phyloP scores from a whole-genome alignment of 2,329 filamentous ascomycete species.

The Neocatenulostroma microsporum region DNA sequence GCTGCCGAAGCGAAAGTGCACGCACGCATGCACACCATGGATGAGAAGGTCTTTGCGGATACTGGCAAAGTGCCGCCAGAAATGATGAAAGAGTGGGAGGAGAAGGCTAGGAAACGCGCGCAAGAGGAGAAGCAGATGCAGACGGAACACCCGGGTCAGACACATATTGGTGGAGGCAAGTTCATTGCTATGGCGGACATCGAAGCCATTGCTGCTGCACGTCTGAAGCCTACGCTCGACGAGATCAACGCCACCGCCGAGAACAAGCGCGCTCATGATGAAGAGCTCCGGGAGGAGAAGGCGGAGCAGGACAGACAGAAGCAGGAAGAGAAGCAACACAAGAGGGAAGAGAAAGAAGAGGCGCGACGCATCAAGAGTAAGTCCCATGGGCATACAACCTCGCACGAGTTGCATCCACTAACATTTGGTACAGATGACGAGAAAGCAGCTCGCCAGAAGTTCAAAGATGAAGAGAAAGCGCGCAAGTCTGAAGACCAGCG shows the following conservation, averaged over 20 bases:
- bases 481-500: conserved; percentile 49
- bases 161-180: conserved; percentile 71
- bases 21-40: conserved; percentile 68
- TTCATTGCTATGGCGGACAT: conserved; percentile 72
- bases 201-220: conserved; percentile 66
- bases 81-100: conserved; percentile 68
- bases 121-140: conserved; percentile 56
- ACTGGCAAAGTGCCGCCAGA: conserved; percentile 66
- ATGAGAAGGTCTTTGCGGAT: conserved; percentile 68
- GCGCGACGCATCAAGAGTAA: conserved; percentile 50
- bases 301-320: conserved; percentile 57
- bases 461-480: conserved; percentile 45
- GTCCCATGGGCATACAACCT: no score
- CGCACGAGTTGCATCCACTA: conserved; percentile 3
- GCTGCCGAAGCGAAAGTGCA: conserved; percentile 82
- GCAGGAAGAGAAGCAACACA: conserved; percentile 46
- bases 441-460: conserved; percentile 35
- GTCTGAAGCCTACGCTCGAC: conserved; percentile 74
- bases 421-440: conserved; percentile 42
- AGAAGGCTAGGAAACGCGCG: conserved; percentile 63
- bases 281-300: conserved; percentile 55
- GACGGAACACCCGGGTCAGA: conserved; percentile 49
- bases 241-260: conserved; percentile 76
- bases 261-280: conserved; percentile 58
- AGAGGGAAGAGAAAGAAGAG: conserved; percentile 39